Evolutionary conservation across 768 basidiomycete species (phyloP).

Genomic region (Pleurotus tuber-regium): DNA sequence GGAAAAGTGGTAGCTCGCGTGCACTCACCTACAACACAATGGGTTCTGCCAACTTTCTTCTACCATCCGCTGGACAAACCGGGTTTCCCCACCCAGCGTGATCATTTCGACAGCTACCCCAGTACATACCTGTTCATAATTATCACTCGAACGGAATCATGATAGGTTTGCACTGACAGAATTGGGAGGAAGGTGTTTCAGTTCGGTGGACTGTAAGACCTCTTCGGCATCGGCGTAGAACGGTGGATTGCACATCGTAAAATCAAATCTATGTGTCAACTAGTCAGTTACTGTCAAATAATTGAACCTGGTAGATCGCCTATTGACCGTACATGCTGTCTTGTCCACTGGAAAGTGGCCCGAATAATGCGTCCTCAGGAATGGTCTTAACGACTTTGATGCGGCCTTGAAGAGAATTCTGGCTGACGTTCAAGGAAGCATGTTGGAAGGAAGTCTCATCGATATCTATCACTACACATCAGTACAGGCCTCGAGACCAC

Average conservation of each 20-base stretch:
- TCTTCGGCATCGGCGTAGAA: constrained; percentile 85
- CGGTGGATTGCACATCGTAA: constrained; percentile 96
- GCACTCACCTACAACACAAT: constrained; percentile 56
- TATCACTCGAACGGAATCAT: background rate
- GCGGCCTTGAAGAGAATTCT: constrained; percentile 51
- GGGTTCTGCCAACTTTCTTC: constrained; percentile 57
- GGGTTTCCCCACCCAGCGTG: constrained; percentile 79
- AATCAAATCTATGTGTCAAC: constrained; percentile 49
- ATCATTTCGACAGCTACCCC: constrained; percentile 89
- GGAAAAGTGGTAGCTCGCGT: too few species aligned
- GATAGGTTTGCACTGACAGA: constrained; percentile 65
- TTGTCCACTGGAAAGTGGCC: constrained; percentile 31
- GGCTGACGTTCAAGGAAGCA: constrained; percentile 55
- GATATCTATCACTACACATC: constrained; percentile 52
- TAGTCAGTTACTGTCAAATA: constrained; percentile 6
- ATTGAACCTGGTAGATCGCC: too few species aligned
- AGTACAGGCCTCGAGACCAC: background rate
- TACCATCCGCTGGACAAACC: constrained; percentile 78
- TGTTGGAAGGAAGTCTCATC: constrained; percentile 57
- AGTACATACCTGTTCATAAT: constrained; percentile 65
- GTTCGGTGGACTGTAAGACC: constrained; percentile 50
- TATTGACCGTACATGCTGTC: too few species aligned
- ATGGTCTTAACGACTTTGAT: constrained; percentile 46
- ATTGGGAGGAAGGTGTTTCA: constrained; percentile 65
- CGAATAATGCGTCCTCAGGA: constrained; percentile 42